Conservation (phyloP, 257 asterid genomes). For the Rubia yunnanensis region DNA sequence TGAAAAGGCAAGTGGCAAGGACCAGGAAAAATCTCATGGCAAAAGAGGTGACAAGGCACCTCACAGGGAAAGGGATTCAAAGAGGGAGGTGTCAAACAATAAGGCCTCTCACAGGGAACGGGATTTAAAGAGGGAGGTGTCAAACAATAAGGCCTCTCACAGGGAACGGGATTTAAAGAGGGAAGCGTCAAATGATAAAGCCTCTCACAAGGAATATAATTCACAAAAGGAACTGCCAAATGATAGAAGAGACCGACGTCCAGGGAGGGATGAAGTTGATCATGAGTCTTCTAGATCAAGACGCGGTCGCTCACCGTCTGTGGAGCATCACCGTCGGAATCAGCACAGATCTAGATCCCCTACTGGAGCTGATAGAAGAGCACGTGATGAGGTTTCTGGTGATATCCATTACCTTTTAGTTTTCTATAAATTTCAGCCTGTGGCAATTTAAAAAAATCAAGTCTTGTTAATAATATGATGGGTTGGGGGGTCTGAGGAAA, state of each 20-base stretch:
- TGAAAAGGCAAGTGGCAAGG: constrained; percentile 40
- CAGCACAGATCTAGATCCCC: constrained; percentile 74
- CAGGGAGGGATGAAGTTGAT: constrained; percentile 46
- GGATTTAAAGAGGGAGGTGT: background rate
- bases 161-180: background rate
- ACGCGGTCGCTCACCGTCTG: constrained; percentile 42
- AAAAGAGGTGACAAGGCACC: constrained; percentile 37
- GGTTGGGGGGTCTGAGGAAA: background rate
- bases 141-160: background rate
- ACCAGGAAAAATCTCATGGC: constrained; percentile 33
- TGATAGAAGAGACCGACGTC: constrained; percentile 45
- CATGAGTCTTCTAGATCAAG: constrained; percentile 45
- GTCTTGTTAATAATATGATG: background rate
- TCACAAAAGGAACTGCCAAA: constrained; percentile 1
- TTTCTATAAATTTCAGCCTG: constrained; percentile 5
- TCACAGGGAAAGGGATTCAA: constrained; percentile 38
- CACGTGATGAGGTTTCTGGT: constrained; percentile 85
- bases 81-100: constrained; percentile 33
- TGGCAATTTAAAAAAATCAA: background rate
- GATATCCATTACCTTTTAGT: constrained; percentile 43
- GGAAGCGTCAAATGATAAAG: constrained; percentile 20
- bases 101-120: constrained; percentile 1
- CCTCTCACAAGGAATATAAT: background rate
- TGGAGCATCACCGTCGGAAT: constrained; percentile 44
- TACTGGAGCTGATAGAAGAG: constrained; percentile 38